Evolutionary conservation across 2,329 filamentous ascomycete species (phyloP).

Genomic region (Aspergillus vadensis): DNA sequence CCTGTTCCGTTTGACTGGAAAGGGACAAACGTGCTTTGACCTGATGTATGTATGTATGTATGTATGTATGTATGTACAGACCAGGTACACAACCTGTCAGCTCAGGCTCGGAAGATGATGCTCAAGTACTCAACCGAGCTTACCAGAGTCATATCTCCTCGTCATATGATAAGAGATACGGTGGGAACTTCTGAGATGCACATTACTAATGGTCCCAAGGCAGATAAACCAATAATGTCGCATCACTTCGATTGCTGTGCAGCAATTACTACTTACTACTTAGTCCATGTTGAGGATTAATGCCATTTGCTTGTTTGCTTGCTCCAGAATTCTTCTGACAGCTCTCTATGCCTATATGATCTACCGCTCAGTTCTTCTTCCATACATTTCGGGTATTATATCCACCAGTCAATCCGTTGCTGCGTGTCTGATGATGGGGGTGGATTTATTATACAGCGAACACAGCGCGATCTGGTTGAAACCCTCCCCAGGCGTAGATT

Average conservation of each 20-base stretch:
- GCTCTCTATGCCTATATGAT: not conserved
- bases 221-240: slow-evolving; percentile 1
- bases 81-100: not conserved
- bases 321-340: not conserved
- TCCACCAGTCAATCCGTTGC: not conserved
- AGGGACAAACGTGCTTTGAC: not conserved
- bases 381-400: not conserved
- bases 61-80: too few relatives aligned
- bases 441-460: not conserved
- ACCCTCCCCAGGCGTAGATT: slow-evolving; percentile 20
- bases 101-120: too few relatives aligned
- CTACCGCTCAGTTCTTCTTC: not conserved
- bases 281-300: not conserved
- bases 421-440: not conserved
- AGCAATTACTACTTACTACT: not conserved
- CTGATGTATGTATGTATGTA: not conserved
- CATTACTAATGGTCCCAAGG: not conserved
- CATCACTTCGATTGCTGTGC: not conserved
- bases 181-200: not conserved
- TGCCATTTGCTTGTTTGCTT: not conserved
- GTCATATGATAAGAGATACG: slow-evolving; percentile 15
- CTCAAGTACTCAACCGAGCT: not conserved
- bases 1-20: not conserved
- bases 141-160: not conserved
- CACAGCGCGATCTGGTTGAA: slow-evolving; percentile 18